Base-by-base conservation (phyloP, 2,329 filamentous ascomycete genomes). In the Monilinia fructigena region DNA sequence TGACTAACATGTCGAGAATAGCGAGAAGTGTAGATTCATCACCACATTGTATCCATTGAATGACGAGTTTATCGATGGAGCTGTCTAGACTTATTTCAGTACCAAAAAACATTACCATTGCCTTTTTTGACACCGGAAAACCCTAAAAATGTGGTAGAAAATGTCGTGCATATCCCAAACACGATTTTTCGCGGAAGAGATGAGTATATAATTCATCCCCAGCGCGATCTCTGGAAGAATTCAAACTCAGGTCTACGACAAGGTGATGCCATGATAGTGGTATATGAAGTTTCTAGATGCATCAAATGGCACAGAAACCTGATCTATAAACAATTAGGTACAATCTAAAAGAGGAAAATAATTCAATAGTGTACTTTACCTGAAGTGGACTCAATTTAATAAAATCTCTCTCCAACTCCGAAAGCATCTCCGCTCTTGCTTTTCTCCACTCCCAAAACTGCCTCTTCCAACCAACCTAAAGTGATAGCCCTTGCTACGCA, bases 11-110 rank as follows among this genome's bases (percentile, higher is more conserved):
- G 14, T 55, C 54, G 23, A 55, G n/a, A 10, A 55, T 26, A 10
- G 54, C 54, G 23, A 55, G 54, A 40, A 40, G 12, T 23, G 54
- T 55, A 6, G 54, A 55, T 55, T 55, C 54, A 55, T 55, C 54
- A 11, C 38, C 7, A 16, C 40, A 35, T 55, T 42, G 35, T 1
- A 1, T 18, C 54, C 54, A 55, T 40, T 55, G n/a, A 5, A 14
- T 18, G 12, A 42, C 35, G 6, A 55, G 40, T 2, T 38, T 55
- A 42, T 55, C n/a, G 14, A 55, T 55, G 23, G 54, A 40, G 1
- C 16, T 3, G 2, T 40, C 6, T 2, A 42, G 20, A 11, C 54
- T 42, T 12, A 55, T 42, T 11, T 26, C n/a, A 1, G n/a, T 55
- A 2, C 35, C 54, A 12, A 55, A 55, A 40, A 55, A 18, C n/a